Base-by-base conservation (phyloP, 331 rosid genomes). In the Phaseolus coccineus region DNA sequence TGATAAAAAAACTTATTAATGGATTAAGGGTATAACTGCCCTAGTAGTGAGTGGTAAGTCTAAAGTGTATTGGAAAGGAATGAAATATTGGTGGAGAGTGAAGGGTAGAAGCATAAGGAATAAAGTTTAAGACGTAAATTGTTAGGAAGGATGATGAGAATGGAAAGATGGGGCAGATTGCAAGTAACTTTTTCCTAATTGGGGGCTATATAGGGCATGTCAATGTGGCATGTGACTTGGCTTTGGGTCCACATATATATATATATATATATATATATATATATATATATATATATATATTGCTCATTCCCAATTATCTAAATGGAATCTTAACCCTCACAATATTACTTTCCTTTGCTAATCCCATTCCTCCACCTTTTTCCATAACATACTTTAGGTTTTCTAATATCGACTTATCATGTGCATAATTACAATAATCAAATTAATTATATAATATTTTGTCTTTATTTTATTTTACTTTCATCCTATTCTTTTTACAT, bases 301-400 rank as follows among this genome's bases (percentile, higher is more conserved):
- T 70, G 83, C 76, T 73, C 77, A 71, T 71, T 77, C 58, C 9
- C 81, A 73, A 58, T 83, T 82, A 87, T 82, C 76, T 68, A 82
- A 91, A 85, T 84, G 88, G 96, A 87, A 87, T 85, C 91, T 82
- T 83, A 80, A 39, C 15, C 71, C 82, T 82, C 69, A 73, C 83
- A 84, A 78, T 63, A 63, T 65, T 61, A 37, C 50, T 85, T 61
- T 63, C 79, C 59, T 64, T 40, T 75, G 61, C 55, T 73, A 84
- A 69, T 44, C 74, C 74, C 81, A 52, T 80, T 87, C 74, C 62
- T 63, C 65, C 12, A 42, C 79, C 61, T 56, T 72, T 35, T 78
- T 76, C 50, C 47, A 30, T 53, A 40, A 70, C 15, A 19, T 77
- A 55, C 83, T 47, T 66, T 71, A 77, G 35, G 37, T 80, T 71